phyloP scores from a whole-genome alignment of 805 yeast species.

The Teunomyces stri region DNA sequence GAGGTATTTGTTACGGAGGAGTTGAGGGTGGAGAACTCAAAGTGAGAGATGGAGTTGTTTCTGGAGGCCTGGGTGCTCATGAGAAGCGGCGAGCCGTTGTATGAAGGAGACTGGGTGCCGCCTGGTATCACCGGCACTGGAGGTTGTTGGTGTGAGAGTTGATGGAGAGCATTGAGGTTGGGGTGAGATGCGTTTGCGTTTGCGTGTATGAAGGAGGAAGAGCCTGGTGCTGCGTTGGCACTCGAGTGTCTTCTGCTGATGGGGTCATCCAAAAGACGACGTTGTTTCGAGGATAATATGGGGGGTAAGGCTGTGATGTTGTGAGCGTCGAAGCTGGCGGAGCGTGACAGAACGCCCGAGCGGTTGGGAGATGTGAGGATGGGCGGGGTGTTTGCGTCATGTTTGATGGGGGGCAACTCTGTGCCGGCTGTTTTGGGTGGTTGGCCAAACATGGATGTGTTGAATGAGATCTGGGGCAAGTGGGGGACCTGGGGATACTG shows the following conservation, averaged over 20 bases:
- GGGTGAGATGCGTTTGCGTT: slow-evolving; percentile 12
- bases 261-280: slow-evolving; percentile 15
- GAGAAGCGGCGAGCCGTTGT: slow-evolving; percentile 29
- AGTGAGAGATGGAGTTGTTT: slow-evolving; percentile 39
- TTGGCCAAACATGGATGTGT: slow-evolving; percentile 40
- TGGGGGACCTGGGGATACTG: slow-evolving; percentile 16
- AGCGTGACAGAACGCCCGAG: neutral
- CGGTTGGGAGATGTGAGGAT: slow-evolving; percentile 6
- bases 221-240: slow-evolving; percentile 8
- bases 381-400: slow-evolving; percentile 5
- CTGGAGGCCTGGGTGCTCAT: slow-evolving; percentile 35
- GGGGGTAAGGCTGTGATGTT: slow-evolving; percentile 12
- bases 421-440: slow-evolving; percentile 1
- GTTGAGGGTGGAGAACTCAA: slow-evolving; percentile 17
- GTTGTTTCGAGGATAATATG: slow-evolving; percentile 11
- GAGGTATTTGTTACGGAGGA: slow-evolving; percentile 22
- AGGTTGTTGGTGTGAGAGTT: neutral
- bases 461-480: slow-evolving; percentile 38
- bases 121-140: neutral
- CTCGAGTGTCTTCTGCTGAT: slow-evolving; percentile 13
- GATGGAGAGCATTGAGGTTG: slow-evolving; percentile 7
- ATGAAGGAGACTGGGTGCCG: slow-evolving; percentile 26
- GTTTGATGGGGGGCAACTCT: neutral
- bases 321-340: slow-evolving; percentile 8
- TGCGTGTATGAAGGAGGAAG: neutral